Evolutionary conservation across 2,329 filamentous ascomycete genomes (phyloP), one percentile per base, ranked within the genome.

Genomic region (Pseudogymnoascus destructans): DNA sequence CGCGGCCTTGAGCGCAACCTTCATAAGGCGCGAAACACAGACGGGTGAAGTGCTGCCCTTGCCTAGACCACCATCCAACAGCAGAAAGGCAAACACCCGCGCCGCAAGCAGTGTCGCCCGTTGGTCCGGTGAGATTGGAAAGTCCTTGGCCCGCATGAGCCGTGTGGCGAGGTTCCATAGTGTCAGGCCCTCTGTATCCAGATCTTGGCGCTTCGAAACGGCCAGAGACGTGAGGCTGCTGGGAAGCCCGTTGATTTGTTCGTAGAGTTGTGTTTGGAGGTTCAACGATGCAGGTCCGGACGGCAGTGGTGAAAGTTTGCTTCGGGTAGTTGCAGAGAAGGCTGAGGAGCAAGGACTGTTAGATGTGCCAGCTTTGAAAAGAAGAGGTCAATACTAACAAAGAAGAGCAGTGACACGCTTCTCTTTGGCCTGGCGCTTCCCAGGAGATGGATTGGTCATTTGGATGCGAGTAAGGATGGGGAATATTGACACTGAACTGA

Each of bases 111-210:
- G 63, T 15, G 54, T 56, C 23, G 30, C 54, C 17, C 19, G 30
- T 17, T 56, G 32, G 1, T 52, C 46, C 5, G 25, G 25, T 52
- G 46, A 19, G n/a, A 30, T 19, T 13, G 46, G 23, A 8, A 11
- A 54, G 13, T 68, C 63, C 3, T 68, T 66, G 56, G 74, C 66
- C 6, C 73, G 70, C 35, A 69, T 72, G 5, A 81, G 66, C 23
- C 78, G 76, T 1, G 82, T 81, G 38, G 81, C 82, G 5, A 78
- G 66, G 62, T 89, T 89, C 86, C 85, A 89, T 6, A 89, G 70
- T 21, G 73, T 72, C 0, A 78, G 77, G 58, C 79, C 86, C 5
- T 74, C 63, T 4, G 63, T 68, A 61, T 87, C 83, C 2, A 88
- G 70, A 4, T 78, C 74, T 21, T 71, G 69, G 40, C 73, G 72